Percentiles rank a stretch among this genome's conserved stretches.
Conservation (phyloP, 306 rosid species). For the Boehmeria nivea region DNA sequence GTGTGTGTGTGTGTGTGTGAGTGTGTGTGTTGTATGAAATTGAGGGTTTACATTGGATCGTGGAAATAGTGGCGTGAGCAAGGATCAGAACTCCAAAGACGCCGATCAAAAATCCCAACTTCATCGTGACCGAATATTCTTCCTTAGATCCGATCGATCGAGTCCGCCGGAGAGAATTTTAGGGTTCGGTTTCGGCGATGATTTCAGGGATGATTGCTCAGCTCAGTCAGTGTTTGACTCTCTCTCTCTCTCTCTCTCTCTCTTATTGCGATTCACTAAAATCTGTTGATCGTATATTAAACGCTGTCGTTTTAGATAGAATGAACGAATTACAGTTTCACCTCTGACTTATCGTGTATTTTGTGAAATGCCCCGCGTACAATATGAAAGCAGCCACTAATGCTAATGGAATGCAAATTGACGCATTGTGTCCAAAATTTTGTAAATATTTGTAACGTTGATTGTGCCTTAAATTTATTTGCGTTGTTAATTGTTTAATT, state of each 20-base stretch:
- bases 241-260: neutral
- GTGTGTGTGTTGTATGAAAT: too few relatives aligned
- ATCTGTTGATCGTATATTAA: neutral
- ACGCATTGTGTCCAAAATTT: too few relatives aligned
- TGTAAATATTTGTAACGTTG: too few relatives aligned
- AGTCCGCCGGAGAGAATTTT: conserved; percentile 14
- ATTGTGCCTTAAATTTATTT: too few relatives aligned
- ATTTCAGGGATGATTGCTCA: conserved; percentile 1
- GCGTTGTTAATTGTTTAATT: too few relatives aligned
- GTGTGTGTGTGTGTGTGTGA: too few relatives aligned
- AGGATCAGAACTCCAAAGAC: conserved; percentile 52
- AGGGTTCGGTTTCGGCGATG: conserved; percentile 6
- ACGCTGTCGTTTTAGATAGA: neutral
- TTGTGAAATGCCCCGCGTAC: too few relatives aligned
- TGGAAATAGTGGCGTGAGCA: conserved; percentile 68
- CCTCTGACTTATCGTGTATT: too few relatives aligned
- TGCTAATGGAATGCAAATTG: too few relatives aligned
- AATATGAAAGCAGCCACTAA: too few relatives aligned
- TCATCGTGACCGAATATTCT: conserved; percentile 32
- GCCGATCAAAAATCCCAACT: conserved; percentile 45
- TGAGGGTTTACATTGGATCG: conserved; percentile 52
- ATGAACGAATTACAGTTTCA: too few relatives aligned
- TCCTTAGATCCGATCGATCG: conserved; percentile 5
- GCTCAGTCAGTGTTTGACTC: neutral
- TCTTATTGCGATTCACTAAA: neutral